Percentiles rank a stretch among this genome's conserved stretches.
Conservation (phyloP, 2,329 filamentous ascomycete genomes). For the Colletotrichum sansevieriae region DNA sequence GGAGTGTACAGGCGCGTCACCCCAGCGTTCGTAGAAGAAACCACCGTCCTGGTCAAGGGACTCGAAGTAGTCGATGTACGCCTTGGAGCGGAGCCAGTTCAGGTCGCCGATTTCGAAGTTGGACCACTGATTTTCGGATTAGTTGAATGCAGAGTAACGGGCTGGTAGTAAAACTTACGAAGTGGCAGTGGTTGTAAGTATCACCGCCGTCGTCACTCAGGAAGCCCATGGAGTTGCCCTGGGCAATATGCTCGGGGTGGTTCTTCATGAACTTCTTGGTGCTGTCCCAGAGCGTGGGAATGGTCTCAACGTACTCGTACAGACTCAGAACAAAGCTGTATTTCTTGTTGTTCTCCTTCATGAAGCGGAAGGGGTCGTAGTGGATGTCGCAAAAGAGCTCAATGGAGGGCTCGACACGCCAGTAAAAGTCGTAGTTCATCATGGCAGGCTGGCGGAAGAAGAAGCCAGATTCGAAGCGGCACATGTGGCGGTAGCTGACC, state of each 20-base stretch:
- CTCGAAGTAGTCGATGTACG: conserved; percentile 93
- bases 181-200: conserved; percentile 97
- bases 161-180: conserved; percentile 69
- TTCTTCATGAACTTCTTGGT: conserved; percentile 93
- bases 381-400: conserved; percentile 96
- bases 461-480: conserved; percentile 98
- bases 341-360: conserved; percentile 97
- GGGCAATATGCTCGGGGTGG: conserved; percentile 87
- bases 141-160: conserved; percentile 40
- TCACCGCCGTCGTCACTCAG: conserved; percentile 92
- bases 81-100: conserved; percentile 89
- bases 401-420: conserved; percentile 97
- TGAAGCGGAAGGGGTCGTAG: conserved; percentile 96
- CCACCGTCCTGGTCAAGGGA: conserved; percentile 90
- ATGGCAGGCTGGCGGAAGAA: conserved; percentile 97
- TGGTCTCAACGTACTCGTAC: conserved; percentile 97
- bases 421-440: conserved; percentile 99
- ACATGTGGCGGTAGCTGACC: conserved; percentile 98
- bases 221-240: conserved; percentile 90
- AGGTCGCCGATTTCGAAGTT: conserved; percentile 98
- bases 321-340: conserved; percentile 97
- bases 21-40: conserved; percentile 99
- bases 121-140: conserved; percentile 78
- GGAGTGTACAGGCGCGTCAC: conserved; percentile 97
- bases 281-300: conserved; percentile 95